phyloP scores from a whole-genome alignment of 2,329 filamentous ascomycete genomes.

The Stachybotrys chartarum region DNA sequence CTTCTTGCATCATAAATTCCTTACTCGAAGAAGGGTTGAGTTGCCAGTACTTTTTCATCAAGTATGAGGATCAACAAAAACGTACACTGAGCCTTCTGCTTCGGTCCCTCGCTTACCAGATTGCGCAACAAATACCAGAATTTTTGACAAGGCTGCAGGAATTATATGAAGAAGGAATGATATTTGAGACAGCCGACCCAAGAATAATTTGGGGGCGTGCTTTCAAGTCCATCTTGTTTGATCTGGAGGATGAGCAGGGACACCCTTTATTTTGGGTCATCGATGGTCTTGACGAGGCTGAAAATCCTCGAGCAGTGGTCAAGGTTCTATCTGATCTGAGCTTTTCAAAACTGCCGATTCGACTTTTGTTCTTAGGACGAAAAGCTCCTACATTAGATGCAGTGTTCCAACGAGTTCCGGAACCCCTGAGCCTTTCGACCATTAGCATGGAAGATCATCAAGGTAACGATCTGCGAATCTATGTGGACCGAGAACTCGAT shows the following conservation, averaged over 20 bases:
- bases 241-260: conserved; percentile 4
- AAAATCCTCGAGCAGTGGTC: conserved; percentile 14
- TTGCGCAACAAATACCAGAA: conserved; percentile 11
- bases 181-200: conserved; percentile 16
- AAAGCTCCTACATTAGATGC: no score
- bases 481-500: no score
- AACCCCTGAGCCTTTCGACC: not conserved
- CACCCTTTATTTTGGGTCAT: conserved; percentile 23
- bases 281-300: conserved; percentile 8
- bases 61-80: conserved; percentile 12
- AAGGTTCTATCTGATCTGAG: conserved; percentile 17
- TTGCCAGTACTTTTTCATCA: conserved; percentile 19
- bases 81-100: conserved; percentile 14
- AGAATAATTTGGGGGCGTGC: conserved; percentile 21
- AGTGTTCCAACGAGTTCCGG: conserved; percentile 9
- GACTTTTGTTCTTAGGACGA: no score
- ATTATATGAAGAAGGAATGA: conserved; percentile 12
- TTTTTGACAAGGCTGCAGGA: conserved; percentile 13
- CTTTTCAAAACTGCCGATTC: conserved; percentile 12
- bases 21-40: conserved; percentile 6
- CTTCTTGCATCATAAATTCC: conserved; percentile 21
- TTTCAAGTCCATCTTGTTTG: conserved; percentile 21
- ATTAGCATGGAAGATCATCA: not conserved
- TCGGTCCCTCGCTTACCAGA: conserved; percentile 22
- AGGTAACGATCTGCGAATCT: not conserved